These are phyloP conservation scores for Calcarisporium arbuscula DNA, from an alignment of 2,329 filamentous ascomycete species.

Conservation along the genomic window DNA sequence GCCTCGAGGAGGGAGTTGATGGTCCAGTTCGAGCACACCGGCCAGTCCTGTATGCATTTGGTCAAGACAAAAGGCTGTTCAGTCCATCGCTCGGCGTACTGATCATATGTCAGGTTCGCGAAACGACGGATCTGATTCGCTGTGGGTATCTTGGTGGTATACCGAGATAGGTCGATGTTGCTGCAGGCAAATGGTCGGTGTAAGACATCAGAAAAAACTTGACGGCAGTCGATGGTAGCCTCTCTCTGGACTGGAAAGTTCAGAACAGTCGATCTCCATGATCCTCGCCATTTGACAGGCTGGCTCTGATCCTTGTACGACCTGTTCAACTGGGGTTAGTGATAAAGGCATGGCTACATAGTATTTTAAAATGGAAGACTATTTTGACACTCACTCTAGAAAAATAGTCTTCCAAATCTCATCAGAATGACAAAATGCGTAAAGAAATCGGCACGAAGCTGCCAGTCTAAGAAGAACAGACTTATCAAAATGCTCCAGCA, in stretches of 20 bases:
- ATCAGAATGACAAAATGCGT: conserved; percentile 76
- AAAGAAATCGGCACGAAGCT: conserved; percentile 75
- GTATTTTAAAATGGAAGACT: not conserved
- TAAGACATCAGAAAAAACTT: conserved; percentile 83
- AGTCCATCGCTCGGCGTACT: conserved; percentile 73
- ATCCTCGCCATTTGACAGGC: conserved; percentile 60
- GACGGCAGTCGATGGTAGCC: conserved; percentile 61
- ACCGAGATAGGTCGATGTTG: conserved; percentile 62
- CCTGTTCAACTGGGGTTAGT: too few species aligned
- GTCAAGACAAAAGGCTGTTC: conserved; percentile 83
- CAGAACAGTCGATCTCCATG: conserved; percentile 78
- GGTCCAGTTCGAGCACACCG: conserved; percentile 68
- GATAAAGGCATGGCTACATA: not conserved
- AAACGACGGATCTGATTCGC: conserved; percentile 69
- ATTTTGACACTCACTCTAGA: conserved; percentile 61
- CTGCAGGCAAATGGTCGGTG: conserved; percentile 89
- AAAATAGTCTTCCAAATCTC: conserved; percentile 87
- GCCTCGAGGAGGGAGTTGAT: conserved; percentile 57
- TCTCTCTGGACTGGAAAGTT: conserved; percentile 44
- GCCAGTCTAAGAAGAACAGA: conserved; percentile 59
- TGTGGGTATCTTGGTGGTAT: conserved; percentile 62
- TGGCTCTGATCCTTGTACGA: conserved; percentile 25
- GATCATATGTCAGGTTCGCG: conserved; percentile 58
- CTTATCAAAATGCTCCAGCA: conserved; percentile 71
- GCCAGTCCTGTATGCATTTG: conserved; percentile 74